Evolutionary conservation across 2,329 filamentous ascomycete species (phyloP).

Genomic region (Lecanicillium sp.): DNA sequence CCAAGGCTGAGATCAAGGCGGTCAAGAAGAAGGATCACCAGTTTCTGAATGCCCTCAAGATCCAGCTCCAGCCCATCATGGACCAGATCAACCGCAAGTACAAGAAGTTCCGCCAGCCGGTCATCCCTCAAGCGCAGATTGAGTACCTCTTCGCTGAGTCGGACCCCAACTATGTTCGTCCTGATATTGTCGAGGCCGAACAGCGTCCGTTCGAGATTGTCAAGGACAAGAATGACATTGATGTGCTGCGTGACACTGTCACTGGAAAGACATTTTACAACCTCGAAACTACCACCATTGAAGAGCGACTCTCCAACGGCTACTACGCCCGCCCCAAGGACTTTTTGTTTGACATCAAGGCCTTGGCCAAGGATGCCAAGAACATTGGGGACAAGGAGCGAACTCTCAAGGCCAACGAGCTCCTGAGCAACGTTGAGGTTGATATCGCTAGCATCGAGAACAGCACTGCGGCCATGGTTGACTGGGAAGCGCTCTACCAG

Average conservation of each 20-base stretch:
- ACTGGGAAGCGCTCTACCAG: slow-evolving; percentile 77
- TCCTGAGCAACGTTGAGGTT: slow-evolving; percentile 88
- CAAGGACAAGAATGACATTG: slow-evolving; percentile 71
- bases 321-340: slow-evolving; percentile 90
- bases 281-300: slow-evolving; percentile 84
- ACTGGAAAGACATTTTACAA: slow-evolving; percentile 92
- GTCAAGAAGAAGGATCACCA: slow-evolving; percentile 79
- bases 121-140: slow-evolving; percentile 68
- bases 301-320: slow-evolving; percentile 93
- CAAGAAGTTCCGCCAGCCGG: slow-evolving; percentile 76
- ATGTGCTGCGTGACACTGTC: slow-evolving; percentile 67
- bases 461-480: slow-evolving; percentile 54
- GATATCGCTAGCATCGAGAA: slow-evolving; percentile 74
- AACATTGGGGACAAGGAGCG: slow-evolving; percentile 77
- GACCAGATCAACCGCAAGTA: slow-evolving; percentile 91
- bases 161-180: slow-evolving; percentile 63
- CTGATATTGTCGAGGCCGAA: slow-evolving; percentile 48
- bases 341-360: slow-evolving; percentile 81
- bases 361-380: slow-evolving; percentile 77
- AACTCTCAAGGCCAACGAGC: slow-evolving; percentile 81
- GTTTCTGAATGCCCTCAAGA: slow-evolving; percentile 79
- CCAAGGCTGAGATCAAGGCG: slow-evolving; percentile 73
- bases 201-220: slow-evolving; percentile 72
- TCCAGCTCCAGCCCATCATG: slow-evolving; percentile 89
- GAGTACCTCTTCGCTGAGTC: slow-evolving; percentile 79